Base-by-base conservation (phyloP, 164 flowering plant species). In the Houttuynia cordata region DNA sequence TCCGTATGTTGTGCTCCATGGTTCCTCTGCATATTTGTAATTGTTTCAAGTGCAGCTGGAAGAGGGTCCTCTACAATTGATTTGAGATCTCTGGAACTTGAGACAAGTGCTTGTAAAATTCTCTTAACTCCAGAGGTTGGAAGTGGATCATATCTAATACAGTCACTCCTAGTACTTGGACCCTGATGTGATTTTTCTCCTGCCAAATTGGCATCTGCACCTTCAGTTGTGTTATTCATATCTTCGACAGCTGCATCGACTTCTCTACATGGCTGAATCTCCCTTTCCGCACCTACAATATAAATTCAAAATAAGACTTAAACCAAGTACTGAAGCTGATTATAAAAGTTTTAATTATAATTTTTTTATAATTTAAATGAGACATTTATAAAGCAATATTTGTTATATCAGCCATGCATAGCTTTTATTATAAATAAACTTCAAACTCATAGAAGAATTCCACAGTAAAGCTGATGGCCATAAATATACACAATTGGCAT, bases 1-100 rank as follows among this genome's bases (percentile, higher is more conserved):
- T 41, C 51, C 24, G 3, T 15, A 18, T 39, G 61, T 59, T 67
- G 62, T 4, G 56, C 64, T n/a, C 42, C 63, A 60, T 52, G 62
- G 56, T 51, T 51, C 19, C 63, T 40, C 10, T 34, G 0, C 40
- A 83, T 40, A 58, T 71, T 56, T 56, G 71, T 75, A 52, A 86
- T 82, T 51, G 68, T 23, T 5, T 19, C 61, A 54, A 86, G 56
- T 20, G 88, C 90, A 60, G 79, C 81, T 10, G 85, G 90, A 64
- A 89, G 87, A 57, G 92, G 97, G 49, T 89, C 97, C 53, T 57
- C 74, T 55, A 85, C 90, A 19, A 67, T 62, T 57, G 75, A 74
- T 37, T 63, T 74, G 25, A 85, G 69, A 53, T 85, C 82, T 60
- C 62, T 58, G 23, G 72, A 55, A 74, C 86, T 89, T 7, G 80